These are phyloP conservation scores for Ophioceras dolichostomum DNA, from an alignment of 2,329 filamentous ascomycete genomes.

Conservation along the genomic window DNA sequence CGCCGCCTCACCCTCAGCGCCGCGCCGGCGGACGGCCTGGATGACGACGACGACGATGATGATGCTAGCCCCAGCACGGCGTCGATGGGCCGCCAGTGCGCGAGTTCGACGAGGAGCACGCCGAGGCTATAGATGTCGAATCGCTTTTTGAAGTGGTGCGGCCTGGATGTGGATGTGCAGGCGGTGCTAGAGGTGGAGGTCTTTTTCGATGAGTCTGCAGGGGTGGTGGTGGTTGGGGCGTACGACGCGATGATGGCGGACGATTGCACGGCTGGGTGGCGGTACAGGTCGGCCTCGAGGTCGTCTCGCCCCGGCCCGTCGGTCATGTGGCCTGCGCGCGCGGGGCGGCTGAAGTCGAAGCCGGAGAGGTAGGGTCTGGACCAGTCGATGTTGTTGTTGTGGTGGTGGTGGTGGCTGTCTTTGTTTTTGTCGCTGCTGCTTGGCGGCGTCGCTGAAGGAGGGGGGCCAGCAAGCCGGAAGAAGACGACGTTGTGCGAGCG, in stretches of 20 bases:
- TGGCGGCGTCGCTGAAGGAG: constrained; percentile 5
- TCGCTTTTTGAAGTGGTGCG: too few species aligned
- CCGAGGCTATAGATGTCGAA: constrained; percentile 33
- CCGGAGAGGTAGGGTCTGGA: constrained; percentile 38
- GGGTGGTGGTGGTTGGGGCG: too few species aligned
- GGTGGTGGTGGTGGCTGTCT: constrained; percentile 22
- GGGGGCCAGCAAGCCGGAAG: too few species aligned
- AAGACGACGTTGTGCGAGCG: constrained; percentile 41
- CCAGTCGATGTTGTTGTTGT: too few species aligned
- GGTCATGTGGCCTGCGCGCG: not conserved
- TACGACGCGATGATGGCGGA: not conserved
- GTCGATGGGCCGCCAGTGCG: constrained; percentile 13
- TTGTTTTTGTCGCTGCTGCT: too few species aligned
- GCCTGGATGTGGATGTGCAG: too few species aligned
- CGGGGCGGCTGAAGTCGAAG: constrained; percentile 38
- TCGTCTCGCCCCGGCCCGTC: not conserved
- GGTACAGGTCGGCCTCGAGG: constrained; percentile 1
- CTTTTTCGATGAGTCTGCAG: too few species aligned
- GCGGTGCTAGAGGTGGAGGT: too few species aligned
- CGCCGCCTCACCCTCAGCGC: not conserved
- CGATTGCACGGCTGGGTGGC: not conserved
- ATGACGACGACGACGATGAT: constrained; percentile 5
- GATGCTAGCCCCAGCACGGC: constrained; percentile 9
- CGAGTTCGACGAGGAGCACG: constrained; percentile 35
- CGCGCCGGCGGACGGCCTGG: too few species aligned